Base-by-base conservation (phyloP, 176 grass and related monocot genomes). In the Avena sativa region DNA sequence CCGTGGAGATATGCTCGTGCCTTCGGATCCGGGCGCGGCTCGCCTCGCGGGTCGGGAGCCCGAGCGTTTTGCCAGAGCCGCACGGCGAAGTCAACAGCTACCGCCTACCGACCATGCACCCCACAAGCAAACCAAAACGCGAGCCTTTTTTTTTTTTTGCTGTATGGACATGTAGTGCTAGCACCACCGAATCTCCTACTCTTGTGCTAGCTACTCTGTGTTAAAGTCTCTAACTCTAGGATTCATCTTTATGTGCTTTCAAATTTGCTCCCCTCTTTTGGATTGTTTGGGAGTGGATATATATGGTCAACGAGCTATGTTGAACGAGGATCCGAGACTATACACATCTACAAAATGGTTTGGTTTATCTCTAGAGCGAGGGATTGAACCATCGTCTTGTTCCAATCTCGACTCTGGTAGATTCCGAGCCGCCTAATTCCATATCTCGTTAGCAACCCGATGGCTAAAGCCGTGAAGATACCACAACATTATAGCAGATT, bases 21-120 rank as follows among this genome's bases (percentile, higher is more conserved):
- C 20, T 17, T 74, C 19, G n/a, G 71, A 5, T 75, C 10, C 79
- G 47, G 79, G 79, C 62, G 76, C 23, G 12, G 19, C 13, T 14
- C 7, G 12, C 15, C 19, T 83, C 0, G 51, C 17, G 58, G 80
- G 61, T 76, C 79, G 36, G 12, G 15, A 47, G 2, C 20, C 25
- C 40, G 4, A 4, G 7, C 20, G 14, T 19, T 55, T 30, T 55
- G 19, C 47, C 53, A 74, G 36, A 16, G 53, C 46, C 6, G 21
- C 21, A 77, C 21, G 12, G 15, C 21, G 1, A 70, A 25, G 36
- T 77, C 80, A 78, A 46, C 60, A 69, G 50, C 80, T 61, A 78
- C 72, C 5, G 23, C 56, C 23, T 40, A 74, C 85, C 78, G 4
- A 81, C 78, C 67, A 76, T 17, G 8, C 3, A 21, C 4, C 5